Evolutionary conservation across 495 filamentous ascomycete genomes (phyloP).

Genomic region (Paragyromitra xinjiangensis): DNA sequence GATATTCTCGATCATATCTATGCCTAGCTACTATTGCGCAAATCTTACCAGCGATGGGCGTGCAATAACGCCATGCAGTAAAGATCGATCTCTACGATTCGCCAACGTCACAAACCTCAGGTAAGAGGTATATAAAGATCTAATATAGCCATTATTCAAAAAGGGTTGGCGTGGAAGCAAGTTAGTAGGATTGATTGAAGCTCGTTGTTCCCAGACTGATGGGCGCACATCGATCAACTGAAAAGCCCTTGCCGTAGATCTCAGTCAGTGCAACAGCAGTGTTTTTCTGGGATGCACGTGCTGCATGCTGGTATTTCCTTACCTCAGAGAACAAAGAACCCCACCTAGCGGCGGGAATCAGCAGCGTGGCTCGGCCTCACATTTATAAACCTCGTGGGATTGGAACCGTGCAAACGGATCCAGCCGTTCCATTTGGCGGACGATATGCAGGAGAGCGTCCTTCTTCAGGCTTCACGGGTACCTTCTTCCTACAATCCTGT

Average conservation of each 20-base stretch:
- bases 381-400: slow-evolving; percentile 45
- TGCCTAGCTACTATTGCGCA: neutral
- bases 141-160: slow-evolving; percentile 20
- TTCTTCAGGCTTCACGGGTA: slow-evolving; percentile 23
- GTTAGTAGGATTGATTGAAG: slow-evolving; percentile 25
- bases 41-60: slow-evolving; percentile 22
- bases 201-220: slow-evolving; percentile 19
- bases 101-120: slow-evolving; percentile 27
- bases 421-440: slow-evolving; percentile 43
- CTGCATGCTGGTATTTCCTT: slow-evolving; percentile 49
- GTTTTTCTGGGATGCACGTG: slow-evolving; percentile 45
- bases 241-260: slow-evolving; percentile 44
- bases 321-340: slow-evolving; percentile 51
- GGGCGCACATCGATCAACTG: slow-evolving; percentile 14
- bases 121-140: slow-evolving; percentile 11
- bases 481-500: slow-evolving; percentile 29
- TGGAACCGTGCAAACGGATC: slow-evolving; percentile 51
- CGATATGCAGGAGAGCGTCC: slow-evolving; percentile 28
- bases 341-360: slow-evolving; percentile 45
- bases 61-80: slow-evolving; percentile 17
- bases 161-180: slow-evolving; percentile 11
- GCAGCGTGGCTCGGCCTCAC: slow-evolving; percentile 43
- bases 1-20: slow-evolving; percentile 22
- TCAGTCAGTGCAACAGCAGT: slow-evolving; percentile 9
- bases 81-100: slow-evolving; percentile 28